These are phyloP conservation scores for Scenedesmus sp. DNA, from an alignment of 163 green algal species.

Conservation along the genomic window DNA sequence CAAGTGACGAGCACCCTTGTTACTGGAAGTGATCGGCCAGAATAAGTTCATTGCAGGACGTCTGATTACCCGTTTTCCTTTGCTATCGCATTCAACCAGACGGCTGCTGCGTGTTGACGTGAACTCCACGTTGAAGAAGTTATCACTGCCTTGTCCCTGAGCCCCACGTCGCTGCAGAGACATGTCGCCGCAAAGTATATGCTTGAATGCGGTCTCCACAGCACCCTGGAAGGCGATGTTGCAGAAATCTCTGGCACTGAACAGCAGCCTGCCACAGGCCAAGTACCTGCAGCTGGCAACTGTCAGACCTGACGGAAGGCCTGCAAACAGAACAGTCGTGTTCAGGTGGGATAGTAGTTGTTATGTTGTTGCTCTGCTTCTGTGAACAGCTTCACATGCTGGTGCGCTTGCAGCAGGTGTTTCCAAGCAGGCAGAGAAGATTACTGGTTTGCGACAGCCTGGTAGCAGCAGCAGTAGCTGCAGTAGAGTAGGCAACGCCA, in stretches of 20 bases:
- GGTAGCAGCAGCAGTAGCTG: neutral
- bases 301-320: constrained; percentile 71
- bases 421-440: neutral
- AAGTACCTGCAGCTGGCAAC: constrained; percentile 89
- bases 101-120: neutral
- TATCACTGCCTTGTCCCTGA: neutral
- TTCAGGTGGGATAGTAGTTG: constrained; percentile 60
- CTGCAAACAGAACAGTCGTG: constrained; percentile 86
- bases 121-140: neutral
- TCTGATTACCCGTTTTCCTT: neutral
- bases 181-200: neutral
- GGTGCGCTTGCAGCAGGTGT: neutral
- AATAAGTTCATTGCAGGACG: neutral
- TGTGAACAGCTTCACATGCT: no score
- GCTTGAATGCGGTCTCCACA: neutral
- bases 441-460: neutral
- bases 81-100: neutral
- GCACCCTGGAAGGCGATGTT: constrained; percentile 44
- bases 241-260: constrained; percentile 18
- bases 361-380: neutral
- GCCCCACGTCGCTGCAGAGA: neutral
- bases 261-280: constrained; percentile 44
- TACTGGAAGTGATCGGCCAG: neutral
- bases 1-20: neutral
- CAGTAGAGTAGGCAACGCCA: neutral